Percentiles rank a stretch among this genome's conserved stretches.
Conservation (phyloP, 2,329 filamentous ascomycete species). For the Penicillium sp. region DNA sequence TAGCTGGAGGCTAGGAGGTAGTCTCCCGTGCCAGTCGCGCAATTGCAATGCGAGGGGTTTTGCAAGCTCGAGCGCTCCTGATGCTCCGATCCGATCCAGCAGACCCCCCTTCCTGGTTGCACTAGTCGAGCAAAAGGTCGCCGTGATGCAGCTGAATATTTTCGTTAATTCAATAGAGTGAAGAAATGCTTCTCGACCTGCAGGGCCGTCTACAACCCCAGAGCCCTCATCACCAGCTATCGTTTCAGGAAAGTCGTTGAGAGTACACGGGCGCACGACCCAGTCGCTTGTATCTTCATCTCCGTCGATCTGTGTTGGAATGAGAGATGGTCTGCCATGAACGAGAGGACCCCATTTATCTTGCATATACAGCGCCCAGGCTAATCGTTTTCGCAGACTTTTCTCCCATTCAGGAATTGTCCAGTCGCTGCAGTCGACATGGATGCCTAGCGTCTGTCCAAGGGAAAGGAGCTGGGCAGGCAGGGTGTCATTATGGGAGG, state of each 20-base stretch:
- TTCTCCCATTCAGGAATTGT: conserved; percentile 53
- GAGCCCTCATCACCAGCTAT: no score
- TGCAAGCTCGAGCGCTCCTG: not conserved
- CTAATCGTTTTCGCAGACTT: conserved; percentile 59
- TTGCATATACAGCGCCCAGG: conserved; percentile 66
- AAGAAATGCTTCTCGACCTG: not conserved
- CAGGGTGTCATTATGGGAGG: conserved; percentile 36
- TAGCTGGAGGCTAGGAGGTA: not conserved
- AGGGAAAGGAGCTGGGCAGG: not conserved
- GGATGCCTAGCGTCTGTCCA: not conserved
- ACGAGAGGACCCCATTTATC: conserved; percentile 55
- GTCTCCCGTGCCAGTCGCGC: not conserved
- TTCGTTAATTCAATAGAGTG: not conserved
- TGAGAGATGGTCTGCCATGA: conserved; percentile 58
- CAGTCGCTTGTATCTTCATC: not conserved
- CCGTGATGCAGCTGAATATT: not conserved
- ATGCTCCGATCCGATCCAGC: not conserved
- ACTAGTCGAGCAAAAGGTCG: not conserved
- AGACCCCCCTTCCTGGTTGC: not conserved
- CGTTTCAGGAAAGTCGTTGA: not conserved
- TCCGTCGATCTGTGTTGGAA: not conserved
- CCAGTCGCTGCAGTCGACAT: not conserved
- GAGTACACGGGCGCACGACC: not conserved
- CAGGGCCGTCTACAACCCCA: no score
- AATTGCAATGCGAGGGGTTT: not conserved